These are phyloP conservation scores for Hyaloscypha finlandica DNA, from an alignment of 495 filamentous ascomycete genomes.

Conservation along the genomic window DNA sequence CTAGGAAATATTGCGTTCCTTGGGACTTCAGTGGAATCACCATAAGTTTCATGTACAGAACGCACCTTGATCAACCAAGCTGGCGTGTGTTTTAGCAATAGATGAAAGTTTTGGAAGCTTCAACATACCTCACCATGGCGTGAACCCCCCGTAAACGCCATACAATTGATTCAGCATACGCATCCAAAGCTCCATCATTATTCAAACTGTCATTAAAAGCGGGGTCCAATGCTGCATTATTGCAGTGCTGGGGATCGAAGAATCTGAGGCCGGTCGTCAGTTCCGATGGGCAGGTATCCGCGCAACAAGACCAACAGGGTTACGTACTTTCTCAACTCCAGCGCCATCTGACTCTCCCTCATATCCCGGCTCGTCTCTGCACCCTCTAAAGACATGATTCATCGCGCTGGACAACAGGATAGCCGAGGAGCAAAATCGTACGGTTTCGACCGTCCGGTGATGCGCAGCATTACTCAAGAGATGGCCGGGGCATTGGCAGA, in stretches of 20 bases:
- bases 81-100: neutral
- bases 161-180: conserved; percentile 25
- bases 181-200: conserved; percentile 28
- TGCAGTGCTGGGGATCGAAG: conserved; percentile 18
- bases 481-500: neutral
- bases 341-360: conserved; percentile 19
- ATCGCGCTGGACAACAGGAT: neutral
- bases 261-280: conserved; percentile 16
- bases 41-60: too few species aligned
- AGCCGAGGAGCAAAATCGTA: neutral
- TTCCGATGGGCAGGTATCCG: neutral
- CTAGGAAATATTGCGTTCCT: conserved; percentile 31
- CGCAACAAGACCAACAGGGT: neutral
- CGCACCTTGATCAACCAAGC: conserved; percentile 7
- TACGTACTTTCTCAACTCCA: conserved; percentile 29
- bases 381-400: neutral
- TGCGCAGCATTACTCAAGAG: neutral
- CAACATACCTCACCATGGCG: conserved; percentile 27
- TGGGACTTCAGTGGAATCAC: too few species aligned
- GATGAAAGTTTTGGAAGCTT: neutral
- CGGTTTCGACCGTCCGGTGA: neutral
- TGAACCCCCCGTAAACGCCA: conserved; percentile 25
- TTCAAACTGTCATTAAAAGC: conserved; percentile 22
- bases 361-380: neutral
- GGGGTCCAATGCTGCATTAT: neutral